Conservation (phyloP, 176 grass and related monocot species). For the Oryza brachyantha region DNA sequence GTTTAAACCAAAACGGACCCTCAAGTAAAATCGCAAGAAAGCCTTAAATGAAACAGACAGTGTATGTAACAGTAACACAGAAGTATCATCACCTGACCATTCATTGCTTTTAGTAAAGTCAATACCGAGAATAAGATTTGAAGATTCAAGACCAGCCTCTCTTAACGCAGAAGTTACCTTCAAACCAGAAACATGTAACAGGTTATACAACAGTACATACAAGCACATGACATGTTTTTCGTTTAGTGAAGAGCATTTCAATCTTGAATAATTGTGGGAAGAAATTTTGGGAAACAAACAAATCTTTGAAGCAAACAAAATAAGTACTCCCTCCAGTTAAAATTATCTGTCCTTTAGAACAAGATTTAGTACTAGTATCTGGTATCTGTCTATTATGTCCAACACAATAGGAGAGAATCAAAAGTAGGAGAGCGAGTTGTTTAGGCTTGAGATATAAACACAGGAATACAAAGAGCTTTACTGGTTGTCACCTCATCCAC, state of each 20-base stretch:
- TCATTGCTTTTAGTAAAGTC: conserved; percentile 99
- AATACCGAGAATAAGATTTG: conserved; percentile 89
- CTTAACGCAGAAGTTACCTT: conserved; percentile 82
- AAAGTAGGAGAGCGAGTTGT: background rate
- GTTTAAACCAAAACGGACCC: background rate
- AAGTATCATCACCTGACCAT: conserved; percentile 76
- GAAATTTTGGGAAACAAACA: background rate
- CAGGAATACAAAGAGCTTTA: background rate
- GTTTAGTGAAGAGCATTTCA: background rate
- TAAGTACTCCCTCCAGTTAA: too few species aligned
- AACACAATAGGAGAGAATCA: background rate
- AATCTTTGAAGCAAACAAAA: background rate
- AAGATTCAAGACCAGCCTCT: conserved; percentile 92
- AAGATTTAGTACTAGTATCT: too few species aligned
- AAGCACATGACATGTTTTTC: background rate
- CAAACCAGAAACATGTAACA: background rate
- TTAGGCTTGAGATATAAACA: background rate
- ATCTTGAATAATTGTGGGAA: background rate
- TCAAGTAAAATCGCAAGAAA: conserved; percentile 8
- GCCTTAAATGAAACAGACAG: background rate
- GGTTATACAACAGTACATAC: background rate
- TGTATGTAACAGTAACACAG: background rate
- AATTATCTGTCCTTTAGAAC: too few species aligned
- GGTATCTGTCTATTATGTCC: background rate
- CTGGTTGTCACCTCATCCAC: conserved; percentile 67